Conservation (phyloP, 805 yeast species). For the Candida ascalaphidarum region DNA sequence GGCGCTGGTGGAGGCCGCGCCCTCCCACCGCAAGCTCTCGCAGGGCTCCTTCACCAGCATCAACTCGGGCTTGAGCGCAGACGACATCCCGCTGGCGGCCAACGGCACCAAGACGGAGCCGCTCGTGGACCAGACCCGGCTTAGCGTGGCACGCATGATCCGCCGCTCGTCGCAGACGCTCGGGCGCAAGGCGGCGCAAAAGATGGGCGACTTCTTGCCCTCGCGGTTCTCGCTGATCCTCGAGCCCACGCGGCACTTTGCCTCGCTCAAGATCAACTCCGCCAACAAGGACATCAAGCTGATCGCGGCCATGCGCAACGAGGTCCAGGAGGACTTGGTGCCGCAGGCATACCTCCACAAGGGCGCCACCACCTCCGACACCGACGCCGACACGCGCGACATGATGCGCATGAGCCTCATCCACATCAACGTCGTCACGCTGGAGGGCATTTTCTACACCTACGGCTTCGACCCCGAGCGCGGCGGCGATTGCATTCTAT, state of each 20-base stretch:
- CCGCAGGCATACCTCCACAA: constrained; percentile 16
- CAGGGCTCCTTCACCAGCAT: constrained; percentile 28
- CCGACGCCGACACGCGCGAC: constrained; percentile 5
- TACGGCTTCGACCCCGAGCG: constrained; percentile 77
- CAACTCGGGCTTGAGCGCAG: constrained; percentile 18
- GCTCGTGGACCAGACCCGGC: constrained; percentile 58
- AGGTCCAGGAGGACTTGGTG: constrained; percentile 20
- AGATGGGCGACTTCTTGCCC: constrained; percentile 83
- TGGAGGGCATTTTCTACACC: constrained; percentile 73
- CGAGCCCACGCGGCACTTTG: constrained; percentile 89
- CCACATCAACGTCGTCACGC: constrained; percentile 66
- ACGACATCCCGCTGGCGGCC: constrained; percentile 3
- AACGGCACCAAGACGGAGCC: constrained; percentile 41
- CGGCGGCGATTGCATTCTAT: constrained; percentile 87
- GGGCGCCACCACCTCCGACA: constrained; percentile 3
- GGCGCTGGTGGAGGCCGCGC: constrained; percentile 12
- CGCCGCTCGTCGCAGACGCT: constrained; percentile 70
- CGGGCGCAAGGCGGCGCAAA: constrained; percentile 78
- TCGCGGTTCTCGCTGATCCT: constrained; percentile 70
- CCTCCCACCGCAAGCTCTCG: constrained; percentile 28
- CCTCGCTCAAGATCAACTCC: constrained; percentile 62
- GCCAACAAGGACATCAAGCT: constrained; percentile 32
- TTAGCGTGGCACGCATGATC: constrained; percentile 67
- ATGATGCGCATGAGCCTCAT: constrained; percentile 16
- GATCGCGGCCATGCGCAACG: constrained; percentile 36